Base-by-base conservation (phyloP, 108 stramenopile genomes). In the Fragilaria crotonensis region DNA sequence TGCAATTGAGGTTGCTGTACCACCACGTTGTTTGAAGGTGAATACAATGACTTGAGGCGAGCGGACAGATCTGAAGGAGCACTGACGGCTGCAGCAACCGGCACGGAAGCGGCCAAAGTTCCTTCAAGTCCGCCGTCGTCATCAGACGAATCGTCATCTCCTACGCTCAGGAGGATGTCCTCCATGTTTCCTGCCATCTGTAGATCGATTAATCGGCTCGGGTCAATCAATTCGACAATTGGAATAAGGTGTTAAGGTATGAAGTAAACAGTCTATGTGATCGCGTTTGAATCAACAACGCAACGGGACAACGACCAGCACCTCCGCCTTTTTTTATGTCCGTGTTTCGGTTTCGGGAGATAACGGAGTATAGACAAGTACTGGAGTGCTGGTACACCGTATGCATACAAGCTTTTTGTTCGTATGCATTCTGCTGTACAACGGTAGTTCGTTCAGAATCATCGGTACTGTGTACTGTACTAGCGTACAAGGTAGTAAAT, bases 1-100 rank as follows among this genome's bases (percentile, higher is more conserved):
- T 31, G 46, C 3, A 18, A 20, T 25, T 50, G 65, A 26, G 4
- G 32, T 28, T 51, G 61, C 27, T 21, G 51, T 25, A 26, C 2
- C 26, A 2, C 22, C 18, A 17, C 23, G 21, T 26, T 26, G 30
- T 22, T 30, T 46, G 31, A 29, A 57, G 63, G 33, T 0, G 67
- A 62, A 52, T 57, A 59, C 17, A 59, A 33, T 25, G 62, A 52
- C 28, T 57, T 56, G 21, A 60, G 30, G 46, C 55, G 47, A 26
- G 45, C 45, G 19, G 51, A 52, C 26, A 52, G 26, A 52, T 52
- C 51, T 1, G 22, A 23, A 25, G 51, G 4, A 25, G 51, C 25
- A 25, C 25, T 52, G 26, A 25, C 25, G 21, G 25, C 26, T 52
- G 51, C 25, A 3, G 51, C 11, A 4, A 52, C 51, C 18, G 51